Percentiles rank a stretch among this genome's conserved stretches.
Evolutionary conservation across 352 stramenopile genomes (phyloP).

Genomic region (Globisporangium spiculum): DNA sequence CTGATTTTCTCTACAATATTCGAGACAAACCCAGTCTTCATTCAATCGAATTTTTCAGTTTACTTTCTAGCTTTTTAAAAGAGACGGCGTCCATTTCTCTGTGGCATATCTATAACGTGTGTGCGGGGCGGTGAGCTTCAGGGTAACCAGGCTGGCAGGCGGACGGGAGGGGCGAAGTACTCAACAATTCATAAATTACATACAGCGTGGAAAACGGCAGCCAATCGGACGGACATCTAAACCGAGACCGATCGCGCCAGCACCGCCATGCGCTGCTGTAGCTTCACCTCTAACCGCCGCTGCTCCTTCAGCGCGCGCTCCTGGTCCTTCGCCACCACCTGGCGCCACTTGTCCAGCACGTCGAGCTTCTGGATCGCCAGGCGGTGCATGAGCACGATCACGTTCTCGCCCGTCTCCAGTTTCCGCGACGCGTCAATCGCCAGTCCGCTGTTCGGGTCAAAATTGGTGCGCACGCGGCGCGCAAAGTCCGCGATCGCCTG

Average conservation of each 20-base stretch:
- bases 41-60: no score
- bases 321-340: slow-evolving; percentile 54
- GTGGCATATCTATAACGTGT: background rate
- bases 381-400: slow-evolving; percentile 71
- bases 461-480: slow-evolving; percentile 44
- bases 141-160: background rate
- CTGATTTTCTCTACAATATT: no score
- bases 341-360: slow-evolving; percentile 58
- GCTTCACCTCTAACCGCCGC: slow-evolving; percentile 43
- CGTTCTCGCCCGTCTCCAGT: slow-evolving; percentile 65
- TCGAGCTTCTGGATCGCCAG: slow-evolving; percentile 79
- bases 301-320: slow-evolving; percentile 44
- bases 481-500: slow-evolving; percentile 60
- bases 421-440: slow-evolving; percentile 54
- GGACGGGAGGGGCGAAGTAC: background rate
- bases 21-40: no score
- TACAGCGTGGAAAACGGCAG: background rate
- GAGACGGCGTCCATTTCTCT: no score
- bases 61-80: no score
- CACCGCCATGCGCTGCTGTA: slow-evolving; percentile 65
- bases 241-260: slow-evolving; percentile 54
- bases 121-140: no score
- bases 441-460: slow-evolving; percentile 52
- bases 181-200: slow-evolving; percentile 14
- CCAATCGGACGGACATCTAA: slow-evolving; percentile 16